A percentile compares a stretch with the other conserved stretches of the same genome.
These are phyloP conservation scores for Metarhizium humberi DNA, from an alignment of 2,329 filamentous ascomycete genomes.

Conservation along the genomic window DNA sequence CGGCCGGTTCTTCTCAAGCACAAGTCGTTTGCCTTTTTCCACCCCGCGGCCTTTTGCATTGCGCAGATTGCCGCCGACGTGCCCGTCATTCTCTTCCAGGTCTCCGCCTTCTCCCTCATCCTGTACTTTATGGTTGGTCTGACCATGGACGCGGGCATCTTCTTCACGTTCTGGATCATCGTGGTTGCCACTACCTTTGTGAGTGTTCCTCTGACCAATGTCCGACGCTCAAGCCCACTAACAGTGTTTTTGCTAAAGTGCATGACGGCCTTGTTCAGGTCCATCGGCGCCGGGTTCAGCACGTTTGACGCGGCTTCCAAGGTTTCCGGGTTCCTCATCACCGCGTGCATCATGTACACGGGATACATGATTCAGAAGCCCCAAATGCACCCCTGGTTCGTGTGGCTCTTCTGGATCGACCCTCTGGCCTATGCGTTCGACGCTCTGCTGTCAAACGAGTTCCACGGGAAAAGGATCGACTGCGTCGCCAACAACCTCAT, in stretches of 20 bases:
- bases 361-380: constrained; percentile 54
- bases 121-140: constrained; percentile 57
- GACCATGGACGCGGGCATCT: constrained; percentile 37
- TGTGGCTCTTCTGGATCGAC: constrained; percentile 56
- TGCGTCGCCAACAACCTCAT: constrained; percentile 42
- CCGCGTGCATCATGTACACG: constrained; percentile 49
- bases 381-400: constrained; percentile 54
- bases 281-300: constrained; percentile 43
- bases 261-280: constrained; percentile 50
- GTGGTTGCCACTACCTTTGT: constrained; percentile 42
- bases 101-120: constrained; percentile 46
- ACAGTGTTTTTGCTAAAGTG: constrained; percentile 19
- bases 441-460: constrained; percentile 61
- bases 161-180: constrained; percentile 54
- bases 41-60: constrained; percentile 50
- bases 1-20: constrained; percentile 52
- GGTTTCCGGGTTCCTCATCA: constrained; percentile 39
- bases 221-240: constrained; percentile 1
- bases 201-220: constrained; percentile 10
- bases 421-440: constrained; percentile 64
- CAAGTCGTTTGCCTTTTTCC: constrained; percentile 46
- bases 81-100: constrained; percentile 47
- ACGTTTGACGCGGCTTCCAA: constrained; percentile 53
- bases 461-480: constrained; percentile 44
- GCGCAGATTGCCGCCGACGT: constrained; percentile 46